Conservation (phyloP, 1,139 yeast species). For the Debaryomycetaceae sp. region DNA sequence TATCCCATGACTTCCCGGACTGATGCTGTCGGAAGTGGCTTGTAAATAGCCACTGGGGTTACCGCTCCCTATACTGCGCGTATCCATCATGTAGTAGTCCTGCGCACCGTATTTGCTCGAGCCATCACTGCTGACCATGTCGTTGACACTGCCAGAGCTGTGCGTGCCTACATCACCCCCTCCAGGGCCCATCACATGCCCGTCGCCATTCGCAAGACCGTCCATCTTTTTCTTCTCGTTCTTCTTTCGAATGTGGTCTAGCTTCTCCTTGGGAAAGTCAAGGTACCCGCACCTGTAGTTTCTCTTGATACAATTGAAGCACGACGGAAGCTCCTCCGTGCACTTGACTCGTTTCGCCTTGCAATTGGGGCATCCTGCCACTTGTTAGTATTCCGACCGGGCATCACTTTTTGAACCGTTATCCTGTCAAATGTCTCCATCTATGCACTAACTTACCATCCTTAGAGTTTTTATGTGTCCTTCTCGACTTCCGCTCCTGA, state of each 20-base stretch:
- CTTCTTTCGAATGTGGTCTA: slow-evolving; percentile 31
- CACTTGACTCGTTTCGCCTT: slow-evolving; percentile 44
- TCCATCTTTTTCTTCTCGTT: slow-evolving; percentile 19
- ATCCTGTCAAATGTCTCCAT: neutral
- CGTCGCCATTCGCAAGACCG: neutral
- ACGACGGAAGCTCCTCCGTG: slow-evolving; percentile 42
- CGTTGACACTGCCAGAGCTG: neutral
- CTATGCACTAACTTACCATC: slow-evolving; percentile 26
- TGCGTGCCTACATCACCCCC: neutral
- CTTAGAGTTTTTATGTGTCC: slow-evolving; percentile 44
- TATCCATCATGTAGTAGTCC: neutral
- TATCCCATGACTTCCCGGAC: neutral
- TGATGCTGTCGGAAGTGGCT: neutral
- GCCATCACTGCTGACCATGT: neutral
- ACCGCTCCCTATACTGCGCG: neutral
- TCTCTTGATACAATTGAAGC: slow-evolving; percentile 38
- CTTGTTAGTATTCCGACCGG: slow-evolving; percentile 4
- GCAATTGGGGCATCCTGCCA: slow-evolving; percentile 40
- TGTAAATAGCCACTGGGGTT: neutral
- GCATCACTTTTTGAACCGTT: neutral
- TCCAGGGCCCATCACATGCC: neutral
- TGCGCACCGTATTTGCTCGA: neutral
- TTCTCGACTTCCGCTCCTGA: slow-evolving; percentile 30
- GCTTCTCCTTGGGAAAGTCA: slow-evolving; percentile 37
- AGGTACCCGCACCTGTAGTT: slow-evolving; percentile 41